Conservation (phyloP, 305 asterid genomes). For the Coffea humblotiana region DNA sequence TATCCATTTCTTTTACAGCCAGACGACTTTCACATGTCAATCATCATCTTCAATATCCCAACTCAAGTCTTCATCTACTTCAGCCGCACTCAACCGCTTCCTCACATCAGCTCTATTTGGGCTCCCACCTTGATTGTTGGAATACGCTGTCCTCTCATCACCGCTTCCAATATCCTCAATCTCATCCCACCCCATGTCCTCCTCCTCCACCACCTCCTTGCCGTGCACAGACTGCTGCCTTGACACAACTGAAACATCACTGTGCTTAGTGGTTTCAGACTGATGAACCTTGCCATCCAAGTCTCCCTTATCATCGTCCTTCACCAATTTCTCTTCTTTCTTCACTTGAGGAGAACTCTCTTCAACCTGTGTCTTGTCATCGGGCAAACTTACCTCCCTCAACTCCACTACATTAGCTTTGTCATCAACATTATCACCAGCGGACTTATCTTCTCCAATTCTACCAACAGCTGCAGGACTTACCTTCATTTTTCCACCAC, state of each 20-base stretch:
- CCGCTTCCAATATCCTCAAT: constrained; percentile 72
- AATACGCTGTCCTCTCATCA: constrained; percentile 53
- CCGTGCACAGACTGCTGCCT: constrained; percentile 33
- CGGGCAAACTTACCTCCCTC: constrained; percentile 11
- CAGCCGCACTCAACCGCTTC: constrained; percentile 58
- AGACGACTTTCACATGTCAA: constrained; percentile 42
- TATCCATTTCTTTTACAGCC: constrained; percentile 2
- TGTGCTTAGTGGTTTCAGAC: constrained; percentile 30
- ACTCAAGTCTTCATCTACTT: constrained; percentile 79
- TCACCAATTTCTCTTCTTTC: constrained; percentile 12
- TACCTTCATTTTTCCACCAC: constrained; percentile 19
- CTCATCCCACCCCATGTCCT: constrained; percentile 92
- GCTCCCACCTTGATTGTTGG: constrained; percentile 32
- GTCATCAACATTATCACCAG: constrained; percentile 26
- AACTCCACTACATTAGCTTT: constrained; percentile 16
- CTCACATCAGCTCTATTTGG: constrained; percentile 40
- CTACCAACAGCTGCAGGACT: constrained; percentile 18
- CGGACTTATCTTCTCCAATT: constrained; percentile 14
- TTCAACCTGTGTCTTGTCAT: constrained; percentile 24
- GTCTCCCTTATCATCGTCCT: constrained; percentile 28
- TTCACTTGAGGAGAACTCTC: constrained; percentile 14
- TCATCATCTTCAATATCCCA: constrained; percentile 95
- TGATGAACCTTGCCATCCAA: constrained; percentile 35
- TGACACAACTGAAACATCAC: constrained; percentile 27
- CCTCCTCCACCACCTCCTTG: constrained; percentile 53